Base-by-base conservation (phyloP, 2,329 filamentous ascomycete genomes). In the Aspergillus eucalypticola region DNA sequence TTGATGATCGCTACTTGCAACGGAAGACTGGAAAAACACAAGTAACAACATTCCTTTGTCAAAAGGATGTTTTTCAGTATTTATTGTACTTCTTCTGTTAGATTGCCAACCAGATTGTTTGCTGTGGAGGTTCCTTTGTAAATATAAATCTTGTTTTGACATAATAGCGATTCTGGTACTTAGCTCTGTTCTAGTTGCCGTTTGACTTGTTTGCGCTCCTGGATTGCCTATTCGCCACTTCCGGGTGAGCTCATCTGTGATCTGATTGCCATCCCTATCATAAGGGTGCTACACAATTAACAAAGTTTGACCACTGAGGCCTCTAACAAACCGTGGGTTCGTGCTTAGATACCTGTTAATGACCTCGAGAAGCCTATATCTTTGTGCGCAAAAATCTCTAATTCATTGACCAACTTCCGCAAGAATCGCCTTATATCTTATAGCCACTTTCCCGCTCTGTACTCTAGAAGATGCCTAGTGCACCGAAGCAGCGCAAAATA, bases 401-500 rank as follows among this genome's bases (percentile, higher is more conserved):
- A 27, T 19, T 50, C 48, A 57, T 10, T 41, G 41, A 55, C 38
- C 15, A 55, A 19, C 23, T 53, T 13, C 25, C 21, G 38, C 39
- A 19, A 44, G 21, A 38, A 38, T 23, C 57, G 15, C 44, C 17
- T 32, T 38, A 13, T 48, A 32, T 15, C 35, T 46, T 11, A 15
- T 54, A 49, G 53, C 51, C 25, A 19, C n/a, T 59, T 48, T 27
- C 38, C 13, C n/a, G 48, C 35, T 35, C 42, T 19, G 42, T 41
- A 35, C 35, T 32, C 19, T 57, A 57, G 39, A 27, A 52, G 66
- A 91, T 91, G 88, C 83, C 88, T 67, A 80, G 88, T 51, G 86
- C 88, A 62, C 86, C 89, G 60, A 96, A 96, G 79, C 92, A 96
- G 79, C 86, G 93, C 72, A 97, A 97, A 84, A 90, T 97, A 76